Percentiles rank a stretch among this genome's conserved stretches.
phyloP scores from a whole-genome alignment of 345 rosid genomes.

The Lepidium didymum region DNA sequence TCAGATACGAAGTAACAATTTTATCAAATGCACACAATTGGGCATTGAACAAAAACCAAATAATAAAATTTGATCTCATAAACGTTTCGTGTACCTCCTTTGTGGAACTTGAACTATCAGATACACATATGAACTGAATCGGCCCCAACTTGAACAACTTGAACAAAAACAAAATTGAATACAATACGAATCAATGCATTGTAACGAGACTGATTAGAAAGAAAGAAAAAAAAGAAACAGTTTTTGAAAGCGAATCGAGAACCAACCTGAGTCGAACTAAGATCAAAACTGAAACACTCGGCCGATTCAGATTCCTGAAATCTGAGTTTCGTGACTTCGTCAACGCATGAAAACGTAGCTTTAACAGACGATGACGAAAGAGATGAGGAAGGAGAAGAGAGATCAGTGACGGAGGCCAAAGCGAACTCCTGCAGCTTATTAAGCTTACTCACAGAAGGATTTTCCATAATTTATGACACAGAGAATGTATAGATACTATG shows the following conservation, averaged over 20 bases:
- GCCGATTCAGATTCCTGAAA: constrained; percentile 36
- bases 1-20: too few relatives aligned
- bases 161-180: constrained; percentile 9
- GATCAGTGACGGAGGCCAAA: constrained; percentile 47
- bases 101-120: constrained; percentile 30
- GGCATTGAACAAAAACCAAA: neutral
- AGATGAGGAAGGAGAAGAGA: constrained; percentile 34
- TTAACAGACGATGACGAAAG: constrained; percentile 27
- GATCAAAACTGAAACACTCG: constrained; percentile 34
- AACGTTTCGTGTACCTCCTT: constrained; percentile 39
- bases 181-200: neutral
- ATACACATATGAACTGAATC: constrained; percentile 54
- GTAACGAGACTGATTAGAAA: neutral
- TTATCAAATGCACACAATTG: too few relatives aligned
- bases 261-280: constrained; percentile 41
- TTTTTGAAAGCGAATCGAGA: neutral
- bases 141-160: constrained; percentile 77
- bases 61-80: neutral
- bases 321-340: constrained; percentile 40
- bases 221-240: neutral
- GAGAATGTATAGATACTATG: neutral
- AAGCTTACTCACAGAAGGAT: constrained; percentile 10
- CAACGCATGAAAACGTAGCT: constrained; percentile 42
- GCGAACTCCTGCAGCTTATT: constrained; percentile 35
- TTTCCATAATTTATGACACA: constrained; percentile 23